Base-by-base conservation (phyloP, 2,329 filamentous ascomycete species). In the Stachybotrys chlorohalonatus region DNA sequence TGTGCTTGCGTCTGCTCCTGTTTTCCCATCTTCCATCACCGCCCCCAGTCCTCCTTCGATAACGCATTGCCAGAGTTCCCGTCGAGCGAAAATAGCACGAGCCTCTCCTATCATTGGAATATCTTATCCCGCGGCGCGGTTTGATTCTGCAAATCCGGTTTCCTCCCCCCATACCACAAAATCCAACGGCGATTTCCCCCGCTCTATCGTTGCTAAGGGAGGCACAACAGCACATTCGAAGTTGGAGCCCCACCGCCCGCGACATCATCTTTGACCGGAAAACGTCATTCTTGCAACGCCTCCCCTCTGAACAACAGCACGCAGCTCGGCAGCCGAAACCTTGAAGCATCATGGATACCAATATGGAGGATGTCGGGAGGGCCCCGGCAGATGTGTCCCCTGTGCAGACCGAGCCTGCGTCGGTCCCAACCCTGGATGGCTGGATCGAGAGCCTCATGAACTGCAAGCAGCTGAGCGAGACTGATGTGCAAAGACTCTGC, bases 381-480 rank as follows among this genome's bases (percentile, higher is more conserved):
- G 85, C 88, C 67, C 89, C 91, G 61, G 82, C 89, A 70, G 87
- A 87, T 68, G 75, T 96, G 64, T 84, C 87, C 57, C 84, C 90
- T 52, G 78, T 84, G 54, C 81, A 84, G 66, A 68, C 74, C 57
- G 94, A 97, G 76, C 89, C 93, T 54, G 86, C 92, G 58, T 90
- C 91, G 63, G 94, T 96, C 77, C 85, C 89, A 58, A 96, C 90
- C 57, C 81, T 99, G 60, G 94, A 99, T 71, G 91, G 92, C 68
- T 99, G 94, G 94, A 97, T 99, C 70, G 93, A 96, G 81, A 92
- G 83, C 77, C 80, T 99, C 75, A 97, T 99, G 93, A 85, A 77
- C 70, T 99, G 94, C 88, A 99, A 99, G 80, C 94, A 97, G 81
- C 81, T 99, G 73, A 85, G 89, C 58, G 94, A 99, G 78, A 80